Conservation (phyloP, 2,329 filamentous ascomycete species). For the Ilyonectria robusta region DNA sequence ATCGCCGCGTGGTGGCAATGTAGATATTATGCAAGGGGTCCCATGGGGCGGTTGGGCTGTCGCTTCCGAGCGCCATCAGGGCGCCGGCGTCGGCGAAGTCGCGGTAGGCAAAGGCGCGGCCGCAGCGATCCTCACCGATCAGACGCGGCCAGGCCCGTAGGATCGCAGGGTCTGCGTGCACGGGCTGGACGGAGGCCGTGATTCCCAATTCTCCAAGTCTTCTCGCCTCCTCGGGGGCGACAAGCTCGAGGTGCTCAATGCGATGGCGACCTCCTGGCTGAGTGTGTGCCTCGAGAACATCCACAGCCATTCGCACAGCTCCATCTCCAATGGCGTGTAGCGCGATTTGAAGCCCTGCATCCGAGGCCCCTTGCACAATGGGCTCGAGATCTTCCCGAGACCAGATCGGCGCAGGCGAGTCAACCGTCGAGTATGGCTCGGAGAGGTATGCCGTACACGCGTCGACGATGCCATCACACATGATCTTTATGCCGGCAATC, state of each 20-base stretch:
- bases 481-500: slow-evolving; percentile 26
- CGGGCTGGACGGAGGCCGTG: slow-evolving; percentile 68
- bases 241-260: slow-evolving; percentile 74
- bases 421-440: slow-evolving; percentile 50
- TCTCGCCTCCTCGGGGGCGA: slow-evolving; percentile 65
- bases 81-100: slow-evolving; percentile 69
- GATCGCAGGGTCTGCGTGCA: slow-evolving; percentile 70
- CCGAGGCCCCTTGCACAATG: slow-evolving; percentile 65
- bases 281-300: slow-evolving; percentile 60
- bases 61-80: slow-evolving; percentile 65
- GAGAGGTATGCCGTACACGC: slow-evolving; percentile 27
- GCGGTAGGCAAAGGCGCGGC: slow-evolving; percentile 70
- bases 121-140: slow-evolving; percentile 65
- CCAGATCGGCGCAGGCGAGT: slow-evolving; percentile 65
- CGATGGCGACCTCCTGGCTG: slow-evolving; percentile 65
- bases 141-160: slow-evolving; percentile 69
- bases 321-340: slow-evolving; percentile 75
- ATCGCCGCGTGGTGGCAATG: slow-evolving; percentile 66
- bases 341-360: slow-evolving; percentile 68
- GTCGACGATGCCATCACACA: slow-evolving; percentile 28
- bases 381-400: slow-evolving; percentile 63
- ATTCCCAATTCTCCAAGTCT: slow-evolving; percentile 69
- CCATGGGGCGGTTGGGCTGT: slow-evolving; percentile 68
- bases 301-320: slow-evolving; percentile 67
- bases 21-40: slow-evolving; percentile 65